Evolutionary conservation across 768 basidiomycete genomes (phyloP).

Genomic region (Amylocystis lapponica): DNA sequence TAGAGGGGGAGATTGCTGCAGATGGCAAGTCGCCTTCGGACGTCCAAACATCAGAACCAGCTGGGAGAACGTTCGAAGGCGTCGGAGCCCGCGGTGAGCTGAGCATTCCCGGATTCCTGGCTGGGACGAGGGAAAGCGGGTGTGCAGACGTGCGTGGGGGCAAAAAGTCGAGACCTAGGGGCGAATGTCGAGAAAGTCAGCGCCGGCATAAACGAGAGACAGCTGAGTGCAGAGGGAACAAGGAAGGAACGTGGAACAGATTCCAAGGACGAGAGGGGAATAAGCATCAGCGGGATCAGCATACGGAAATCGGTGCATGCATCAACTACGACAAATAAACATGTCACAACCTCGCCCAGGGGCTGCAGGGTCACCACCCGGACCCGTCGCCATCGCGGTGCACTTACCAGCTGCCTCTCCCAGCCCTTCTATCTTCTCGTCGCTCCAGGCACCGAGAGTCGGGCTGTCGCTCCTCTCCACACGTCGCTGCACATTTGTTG

Average conservation of each 20-base stretch:
- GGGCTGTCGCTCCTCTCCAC: conserved; percentile 8
- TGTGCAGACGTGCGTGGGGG: conserved; percentile 26
- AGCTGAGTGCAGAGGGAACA: conserved; percentile 3
- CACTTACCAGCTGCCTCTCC: too few relatives aligned
- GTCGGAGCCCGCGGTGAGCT: conserved; percentile 37
- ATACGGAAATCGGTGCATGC: background rate
- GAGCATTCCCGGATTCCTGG: conserved; percentile 21
- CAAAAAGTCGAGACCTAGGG: conserved; percentile 19
- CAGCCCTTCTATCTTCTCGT: background rate
- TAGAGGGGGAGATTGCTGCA: conserved; percentile 20
- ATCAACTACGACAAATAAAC: conserved; percentile 3
- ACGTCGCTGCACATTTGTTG: background rate
- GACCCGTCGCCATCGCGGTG: too few relatives aligned
- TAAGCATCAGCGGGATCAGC: conserved; percentile 11
- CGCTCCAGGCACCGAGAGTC: conserved; percentile 5
- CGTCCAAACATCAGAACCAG: conserved; percentile 20
- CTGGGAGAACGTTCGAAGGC: conserved; percentile 22
- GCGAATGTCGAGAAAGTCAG: conserved; percentile 14
- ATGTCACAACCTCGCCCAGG: background rate
- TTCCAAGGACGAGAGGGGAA: conserved; percentile 7
- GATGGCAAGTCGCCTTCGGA: conserved; percentile 17
- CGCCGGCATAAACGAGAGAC: conserved; percentile 15
- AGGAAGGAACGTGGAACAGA: conserved; percentile 10
- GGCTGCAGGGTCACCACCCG: too few relatives aligned
- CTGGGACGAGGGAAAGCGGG: conserved; percentile 30